Conservation (phyloP, 768 basidiomycete genomes). For the Lentinus tigrinus region DNA sequence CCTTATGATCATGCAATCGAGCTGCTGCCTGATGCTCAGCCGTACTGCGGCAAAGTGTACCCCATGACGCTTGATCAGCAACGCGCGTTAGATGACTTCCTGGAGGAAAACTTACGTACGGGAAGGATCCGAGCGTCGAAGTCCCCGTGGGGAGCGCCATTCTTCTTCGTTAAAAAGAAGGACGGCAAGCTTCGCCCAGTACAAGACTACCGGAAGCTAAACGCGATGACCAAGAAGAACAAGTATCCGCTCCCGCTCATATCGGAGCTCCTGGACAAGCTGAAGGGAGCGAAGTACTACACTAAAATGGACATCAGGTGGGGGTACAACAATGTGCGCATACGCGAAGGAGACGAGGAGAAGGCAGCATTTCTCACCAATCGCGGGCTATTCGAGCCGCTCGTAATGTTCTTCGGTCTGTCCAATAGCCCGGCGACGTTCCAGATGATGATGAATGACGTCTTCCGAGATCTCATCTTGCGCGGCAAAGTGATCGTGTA, state of each 20-base stretch:
- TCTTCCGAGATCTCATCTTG: conserved; percentile 32
- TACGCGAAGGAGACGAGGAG: conserved; percentile 40
- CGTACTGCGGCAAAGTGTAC: conserved; percentile 17
- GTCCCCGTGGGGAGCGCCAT: conserved; percentile 22
- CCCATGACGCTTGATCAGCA: conserved; percentile 12
- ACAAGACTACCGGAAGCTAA: conserved; percentile 30
- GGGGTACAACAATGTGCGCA: conserved; percentile 34
- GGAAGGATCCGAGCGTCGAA: conserved; percentile 21
- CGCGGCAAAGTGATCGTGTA: conserved; percentile 40
- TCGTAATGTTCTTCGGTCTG: conserved; percentile 39
- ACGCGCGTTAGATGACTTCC: conserved; percentile 15
- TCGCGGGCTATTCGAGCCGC: conserved; percentile 38
- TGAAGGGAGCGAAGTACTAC: conserved; percentile 18
- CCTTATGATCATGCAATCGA: conserved; percentile 37
- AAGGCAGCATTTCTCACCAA: conserved; percentile 40
- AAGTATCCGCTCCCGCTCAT: conserved; percentile 35
- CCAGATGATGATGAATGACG: conserved; percentile 32
- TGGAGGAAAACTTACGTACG: conserved; percentile 21
- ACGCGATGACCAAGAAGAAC: conserved; percentile 33
- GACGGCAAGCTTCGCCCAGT: conserved; percentile 22
- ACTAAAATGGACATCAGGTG: conserved; percentile 28
- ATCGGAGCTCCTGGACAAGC: conserved; percentile 29
- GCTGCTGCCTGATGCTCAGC: conserved; percentile 24
- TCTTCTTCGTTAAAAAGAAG: conserved; percentile 33
- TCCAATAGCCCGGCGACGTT: conserved; percentile 39